Conservation (phyloP, 306 rosid species). For the Malus asiatica region DNA sequence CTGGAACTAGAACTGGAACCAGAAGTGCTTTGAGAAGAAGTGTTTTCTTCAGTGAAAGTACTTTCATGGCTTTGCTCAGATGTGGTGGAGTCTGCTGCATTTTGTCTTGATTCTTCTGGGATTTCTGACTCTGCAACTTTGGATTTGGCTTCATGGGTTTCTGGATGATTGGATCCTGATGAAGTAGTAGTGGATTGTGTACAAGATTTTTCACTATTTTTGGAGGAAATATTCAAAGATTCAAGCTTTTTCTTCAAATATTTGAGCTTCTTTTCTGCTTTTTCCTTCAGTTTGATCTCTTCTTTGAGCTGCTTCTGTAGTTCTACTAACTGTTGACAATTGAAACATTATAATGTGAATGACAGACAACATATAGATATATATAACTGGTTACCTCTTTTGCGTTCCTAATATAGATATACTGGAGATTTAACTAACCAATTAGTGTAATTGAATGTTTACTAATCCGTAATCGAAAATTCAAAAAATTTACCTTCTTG, state of each 20-base stretch:
- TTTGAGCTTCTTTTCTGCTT: conserved; percentile 62
- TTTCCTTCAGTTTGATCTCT: conserved; percentile 55
- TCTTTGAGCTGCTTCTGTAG: conserved; percentile 49
- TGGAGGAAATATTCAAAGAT: conserved; percentile 38
- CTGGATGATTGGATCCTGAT: conserved; percentile 30
- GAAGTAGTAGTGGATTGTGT: conserved; percentile 28
- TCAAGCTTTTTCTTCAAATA: conserved; percentile 52
- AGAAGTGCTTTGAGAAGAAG: conserved; percentile 23
- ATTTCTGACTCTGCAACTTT: conserved; percentile 11
- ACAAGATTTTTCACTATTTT: conserved; percentile 39
- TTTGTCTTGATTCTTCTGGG: conserved; percentile 8
- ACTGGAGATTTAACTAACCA: background rate
- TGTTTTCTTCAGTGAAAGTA: conserved; percentile 20
- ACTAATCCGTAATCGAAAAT: background rate
- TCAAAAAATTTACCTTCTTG: conserved; percentile 36
- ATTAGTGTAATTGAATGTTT: background rate
- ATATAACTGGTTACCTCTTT: too few species aligned
- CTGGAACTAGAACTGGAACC: conserved; percentile 10
- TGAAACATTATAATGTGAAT: background rate
- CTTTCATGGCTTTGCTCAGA: conserved; percentile 21
- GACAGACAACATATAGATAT: background rate
- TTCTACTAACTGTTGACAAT: conserved; percentile 46
- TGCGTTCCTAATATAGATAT: background rate
- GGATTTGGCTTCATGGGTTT: conserved; percentile 24
- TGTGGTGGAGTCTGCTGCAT: conserved; percentile 20